Percentiles rank a stretch among this genome's conserved stretches.
phyloP scores from a whole-genome alignment of 495 filamentous ascomycete species.

The Penicillium bovifimosum region DNA sequence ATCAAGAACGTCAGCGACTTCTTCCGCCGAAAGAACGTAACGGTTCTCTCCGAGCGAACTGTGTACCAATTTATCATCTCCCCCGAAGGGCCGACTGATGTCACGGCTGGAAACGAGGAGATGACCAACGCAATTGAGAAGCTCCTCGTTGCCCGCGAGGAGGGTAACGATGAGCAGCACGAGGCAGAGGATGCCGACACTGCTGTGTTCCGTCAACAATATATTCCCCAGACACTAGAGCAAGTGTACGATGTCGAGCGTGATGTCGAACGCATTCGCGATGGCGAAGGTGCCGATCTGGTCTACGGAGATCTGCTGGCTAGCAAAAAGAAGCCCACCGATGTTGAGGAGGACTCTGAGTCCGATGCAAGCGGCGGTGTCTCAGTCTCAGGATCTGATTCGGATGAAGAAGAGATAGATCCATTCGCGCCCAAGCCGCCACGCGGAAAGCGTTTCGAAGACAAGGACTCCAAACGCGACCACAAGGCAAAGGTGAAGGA shows the following conservation, averaged over 20 bases:
- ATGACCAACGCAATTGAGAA: conserved; percentile 48
- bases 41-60: conserved; percentile 64
- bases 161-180: conserved; percentile 32
- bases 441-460: conserved; percentile 81
- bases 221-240: conserved; percentile 88
- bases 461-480: conserved; percentile 83
- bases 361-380: conserved; percentile 47
- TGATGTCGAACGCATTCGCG: conserved; percentile 69
- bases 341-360: conserved; percentile 33
- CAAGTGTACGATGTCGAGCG: conserved; percentile 95
- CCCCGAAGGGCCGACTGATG: conserved; percentile 45
- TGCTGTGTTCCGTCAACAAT: conserved; percentile 90
- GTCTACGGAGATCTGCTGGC: conserved; percentile 76
- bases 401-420: conserved; percentile 42
- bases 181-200: conserved; percentile 65
- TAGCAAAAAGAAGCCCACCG: conserved; percentile 49
- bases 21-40: conserved; percentile 78
- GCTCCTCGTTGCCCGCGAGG: conserved; percentile 41
- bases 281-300: conserved; percentile 64
- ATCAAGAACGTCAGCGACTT: conserved; percentile 94
- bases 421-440: conserved; percentile 62
- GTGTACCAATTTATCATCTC: conserved; percentile 76
- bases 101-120: conserved; percentile 24
- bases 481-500: conserved; percentile 92
- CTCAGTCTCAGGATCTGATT: conserved; percentile 40